These are phyloP conservation scores for Yarrowia yakushimensis DNA, from an alignment of 805 yeast species.

Conservation along the genomic window DNA sequence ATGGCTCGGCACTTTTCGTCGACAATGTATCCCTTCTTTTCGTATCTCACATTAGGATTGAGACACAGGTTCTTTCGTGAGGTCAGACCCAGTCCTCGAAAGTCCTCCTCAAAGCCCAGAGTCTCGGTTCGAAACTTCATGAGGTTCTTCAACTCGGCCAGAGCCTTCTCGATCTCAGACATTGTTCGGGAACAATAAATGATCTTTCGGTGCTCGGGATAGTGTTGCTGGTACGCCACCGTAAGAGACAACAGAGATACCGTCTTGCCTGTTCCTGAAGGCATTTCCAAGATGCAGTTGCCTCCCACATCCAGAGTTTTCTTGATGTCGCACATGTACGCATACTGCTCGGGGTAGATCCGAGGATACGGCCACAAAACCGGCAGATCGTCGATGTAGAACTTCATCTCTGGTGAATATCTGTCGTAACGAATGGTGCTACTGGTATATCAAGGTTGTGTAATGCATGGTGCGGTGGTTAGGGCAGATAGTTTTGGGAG, in stretches of 20 bases:
- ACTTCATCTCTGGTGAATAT: constrained; percentile 50
- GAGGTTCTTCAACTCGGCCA: constrained; percentile 80
- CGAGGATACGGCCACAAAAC: constrained; percentile 94
- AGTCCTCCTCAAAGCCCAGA: constrained; percentile 82
- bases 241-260: constrained; percentile 86
- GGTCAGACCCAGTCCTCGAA: constrained; percentile 90
- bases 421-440: not conserved
- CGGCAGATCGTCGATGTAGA: constrained; percentile 92
- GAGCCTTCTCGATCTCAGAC: constrained; percentile 97
- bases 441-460: constrained; percentile 8
- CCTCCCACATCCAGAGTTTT: constrained; percentile 94
- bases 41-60: constrained; percentile 82
- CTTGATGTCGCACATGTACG: constrained; percentile 94
- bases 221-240: constrained; percentile 88
- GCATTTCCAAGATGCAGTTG: constrained; percentile 95
- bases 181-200: constrained; percentile 98
- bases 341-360: constrained; percentile 97
- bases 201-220: constrained; percentile 90
- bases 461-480: not conserved
- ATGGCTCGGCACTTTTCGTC: constrained; percentile 95
- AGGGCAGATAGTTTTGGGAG: not conserved
- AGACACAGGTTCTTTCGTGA: constrained; percentile 91
- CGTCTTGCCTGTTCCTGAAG: constrained; percentile 98
- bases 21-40: constrained; percentile 84
- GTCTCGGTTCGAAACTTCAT: constrained; percentile 85